Percentiles rank a stretch among this genome's conserved stretches.
phyloP scores from a whole-genome alignment of 2,329 filamentous ascomycete genomes.

The Penicillium brevicompactum region DNA sequence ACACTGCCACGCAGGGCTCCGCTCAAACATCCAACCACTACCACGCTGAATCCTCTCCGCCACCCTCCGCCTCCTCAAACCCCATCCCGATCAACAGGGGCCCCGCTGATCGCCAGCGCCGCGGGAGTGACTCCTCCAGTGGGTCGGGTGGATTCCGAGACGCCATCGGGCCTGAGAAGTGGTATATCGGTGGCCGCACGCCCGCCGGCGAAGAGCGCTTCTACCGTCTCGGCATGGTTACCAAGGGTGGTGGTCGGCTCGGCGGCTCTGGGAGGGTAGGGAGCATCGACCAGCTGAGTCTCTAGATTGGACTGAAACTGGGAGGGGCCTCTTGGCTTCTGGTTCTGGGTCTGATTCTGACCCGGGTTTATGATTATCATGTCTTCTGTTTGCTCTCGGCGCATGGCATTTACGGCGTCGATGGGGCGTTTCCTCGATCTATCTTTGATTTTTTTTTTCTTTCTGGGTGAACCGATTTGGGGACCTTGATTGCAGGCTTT shows the following conservation, averaged over 20 bases:
- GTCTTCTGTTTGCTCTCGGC: neutral
- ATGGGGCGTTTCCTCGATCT: neutral
- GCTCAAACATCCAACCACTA: constrained; percentile 38
- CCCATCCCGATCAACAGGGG: constrained; percentile 41
- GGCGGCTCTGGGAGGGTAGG: constrained; percentile 46
- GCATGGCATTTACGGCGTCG: neutral
- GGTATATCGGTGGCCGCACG: constrained; percentile 54
- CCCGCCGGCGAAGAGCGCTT: constrained; percentile 52
- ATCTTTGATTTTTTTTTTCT: neutral
- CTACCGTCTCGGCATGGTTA: constrained; percentile 52
- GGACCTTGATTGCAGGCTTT: neutral
- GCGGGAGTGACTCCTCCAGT: constrained; percentile 51
- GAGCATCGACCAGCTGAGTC: constrained; percentile 53
- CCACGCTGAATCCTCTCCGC: constrained; percentile 40
- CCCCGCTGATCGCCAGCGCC: constrained; percentile 42
- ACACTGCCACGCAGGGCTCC: constrained; percentile 24
- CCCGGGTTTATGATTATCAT: neutral
- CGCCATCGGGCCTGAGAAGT: constrained; percentile 51
- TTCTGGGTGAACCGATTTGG: neutral
- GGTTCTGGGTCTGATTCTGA: neutral
- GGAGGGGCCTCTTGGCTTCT: neutral
- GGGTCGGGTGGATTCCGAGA: constrained; percentile 52
- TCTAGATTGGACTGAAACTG: constrained; percentile 32
- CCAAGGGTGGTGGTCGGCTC: constrained; percentile 44
- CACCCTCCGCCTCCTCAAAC: constrained; percentile 39